phyloP scores from a whole-genome alignment of 306 rosid species.

The Malus fusca region DNA sequence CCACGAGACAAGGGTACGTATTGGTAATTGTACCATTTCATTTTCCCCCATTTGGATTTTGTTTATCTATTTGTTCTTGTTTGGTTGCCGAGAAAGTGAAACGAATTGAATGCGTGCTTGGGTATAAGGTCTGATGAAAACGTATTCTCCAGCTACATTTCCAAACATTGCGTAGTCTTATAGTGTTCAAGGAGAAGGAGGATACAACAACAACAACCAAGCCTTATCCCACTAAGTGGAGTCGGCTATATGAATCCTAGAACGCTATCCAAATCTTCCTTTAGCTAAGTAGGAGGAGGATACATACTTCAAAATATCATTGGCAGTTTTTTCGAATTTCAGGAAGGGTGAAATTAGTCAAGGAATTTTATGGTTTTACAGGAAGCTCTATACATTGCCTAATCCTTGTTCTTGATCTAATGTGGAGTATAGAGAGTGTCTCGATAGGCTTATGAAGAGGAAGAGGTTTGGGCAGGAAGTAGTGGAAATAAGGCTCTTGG shows the following conservation, averaged over 20 bases:
- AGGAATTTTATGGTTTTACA: background rate
- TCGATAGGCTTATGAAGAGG: background rate
- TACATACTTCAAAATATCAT: background rate
- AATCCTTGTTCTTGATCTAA: background rate
- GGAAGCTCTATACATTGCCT: background rate
- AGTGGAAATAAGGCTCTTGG: background rate
- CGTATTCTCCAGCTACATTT: background rate
- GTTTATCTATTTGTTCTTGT: background rate
- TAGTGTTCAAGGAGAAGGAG: background rate
- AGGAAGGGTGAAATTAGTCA: background rate
- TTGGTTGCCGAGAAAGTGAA: background rate
- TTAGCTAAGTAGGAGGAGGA: too few relatives aligned
- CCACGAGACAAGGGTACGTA: conserved; percentile 40
- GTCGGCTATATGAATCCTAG: too few relatives aligned
- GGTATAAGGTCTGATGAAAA: background rate
- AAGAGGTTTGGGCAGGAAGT: background rate
- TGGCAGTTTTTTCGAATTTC: background rate
- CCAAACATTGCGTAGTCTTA: background rate
- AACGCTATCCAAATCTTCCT: too few relatives aligned
- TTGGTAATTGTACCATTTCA: background rate
- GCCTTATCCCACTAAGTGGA: too few relatives aligned
- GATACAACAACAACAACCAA: too few relatives aligned
- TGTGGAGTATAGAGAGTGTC: background rate
- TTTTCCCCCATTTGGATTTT: background rate
- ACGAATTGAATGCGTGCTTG: background rate